phyloP scores from a whole-genome alignment of 2,329 filamentous ascomycete genomes.

The Tolypocladium inflatum region DNA sequence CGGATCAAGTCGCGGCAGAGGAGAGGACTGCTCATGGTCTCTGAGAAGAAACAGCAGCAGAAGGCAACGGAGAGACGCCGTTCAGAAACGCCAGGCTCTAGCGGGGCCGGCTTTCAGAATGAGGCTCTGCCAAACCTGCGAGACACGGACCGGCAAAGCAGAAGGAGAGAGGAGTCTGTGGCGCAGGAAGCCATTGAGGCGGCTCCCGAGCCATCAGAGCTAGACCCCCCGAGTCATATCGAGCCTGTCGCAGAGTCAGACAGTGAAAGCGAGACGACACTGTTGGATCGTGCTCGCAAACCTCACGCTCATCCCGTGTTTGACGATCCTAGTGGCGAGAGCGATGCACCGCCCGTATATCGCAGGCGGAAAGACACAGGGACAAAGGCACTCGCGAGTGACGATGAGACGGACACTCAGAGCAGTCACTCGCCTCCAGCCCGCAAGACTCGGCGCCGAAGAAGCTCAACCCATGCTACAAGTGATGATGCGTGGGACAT shows the following conservation, averaged over 20 bases:
- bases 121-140: not conserved
- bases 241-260: not conserved
- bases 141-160: not conserved
- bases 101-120: not conserved
- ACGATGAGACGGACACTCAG: not conserved
- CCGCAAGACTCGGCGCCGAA: not conserved
- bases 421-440: not conserved
- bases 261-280: not conserved
- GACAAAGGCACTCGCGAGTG: not conserved
- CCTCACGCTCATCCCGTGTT: not conserved
- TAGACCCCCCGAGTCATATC: not conserved
- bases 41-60: conserved; percentile 19
- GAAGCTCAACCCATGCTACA: not conserved
- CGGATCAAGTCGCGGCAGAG: conserved; percentile 36
- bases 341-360: not conserved
- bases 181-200: not conserved
- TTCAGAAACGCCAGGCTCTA: not conserved
- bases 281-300: not conserved
- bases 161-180: not conserved
- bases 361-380: not conserved
- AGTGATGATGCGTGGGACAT: conserved; percentile 5
- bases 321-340: conserved; percentile 1
- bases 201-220: not conserved
- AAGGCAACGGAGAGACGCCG: no score
- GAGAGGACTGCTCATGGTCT: conserved; percentile 37